Conservation (phyloP, 352 stramenopile genomes). For the Globisporangium paddicum region DNA sequence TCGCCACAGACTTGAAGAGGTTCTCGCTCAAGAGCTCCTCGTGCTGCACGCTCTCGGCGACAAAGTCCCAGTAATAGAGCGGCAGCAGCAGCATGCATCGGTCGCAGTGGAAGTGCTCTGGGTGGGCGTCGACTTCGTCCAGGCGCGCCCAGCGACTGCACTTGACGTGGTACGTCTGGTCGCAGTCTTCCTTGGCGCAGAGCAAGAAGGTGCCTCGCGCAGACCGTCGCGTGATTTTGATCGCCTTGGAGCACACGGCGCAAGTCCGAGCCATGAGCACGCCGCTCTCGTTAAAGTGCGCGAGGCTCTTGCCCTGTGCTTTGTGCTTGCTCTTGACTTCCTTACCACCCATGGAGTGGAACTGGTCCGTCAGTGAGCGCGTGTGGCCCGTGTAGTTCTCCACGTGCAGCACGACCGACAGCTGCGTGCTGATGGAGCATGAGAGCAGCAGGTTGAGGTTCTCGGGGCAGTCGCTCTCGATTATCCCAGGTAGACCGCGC, state of each 20-base stretch:
- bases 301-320: slow-evolving; percentile 26
- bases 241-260: slow-evolving; percentile 41
- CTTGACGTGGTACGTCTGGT: slow-evolving; percentile 52
- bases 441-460: slow-evolving; percentile 59
- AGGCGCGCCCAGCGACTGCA: slow-evolving; percentile 64
- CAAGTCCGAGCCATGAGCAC: slow-evolving; percentile 45
- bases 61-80: slow-evolving; percentile 63
- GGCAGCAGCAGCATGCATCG: slow-evolving; percentile 24
- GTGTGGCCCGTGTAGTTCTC: slow-evolving; percentile 49
- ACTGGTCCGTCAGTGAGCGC: slow-evolving; percentile 44
- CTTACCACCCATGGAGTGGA: slow-evolving; percentile 16
- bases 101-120: slow-evolving; percentile 44
- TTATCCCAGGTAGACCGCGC: slow-evolving; percentile 30
- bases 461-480: slow-evolving; percentile 47
- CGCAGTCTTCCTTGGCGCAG: slow-evolving; percentile 46
- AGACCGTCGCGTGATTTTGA: slow-evolving; percentile 27
- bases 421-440: slow-evolving; percentile 34
- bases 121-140: slow-evolving; percentile 18
- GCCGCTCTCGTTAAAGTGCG: slow-evolving; percentile 57
- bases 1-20: slow-evolving; percentile 36
- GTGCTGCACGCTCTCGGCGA: slow-evolving; percentile 36
- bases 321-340: slow-evolving; percentile 2
- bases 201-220: slow-evolving; percentile 24
- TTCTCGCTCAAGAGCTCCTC: slow-evolving; percentile 38
- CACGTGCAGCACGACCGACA: slow-evolving; percentile 45